These are phyloP conservation scores for Diaporthe ampelina DNA, from an alignment of 2,329 filamentous ascomycete species.

Conservation along the genomic window DNA sequence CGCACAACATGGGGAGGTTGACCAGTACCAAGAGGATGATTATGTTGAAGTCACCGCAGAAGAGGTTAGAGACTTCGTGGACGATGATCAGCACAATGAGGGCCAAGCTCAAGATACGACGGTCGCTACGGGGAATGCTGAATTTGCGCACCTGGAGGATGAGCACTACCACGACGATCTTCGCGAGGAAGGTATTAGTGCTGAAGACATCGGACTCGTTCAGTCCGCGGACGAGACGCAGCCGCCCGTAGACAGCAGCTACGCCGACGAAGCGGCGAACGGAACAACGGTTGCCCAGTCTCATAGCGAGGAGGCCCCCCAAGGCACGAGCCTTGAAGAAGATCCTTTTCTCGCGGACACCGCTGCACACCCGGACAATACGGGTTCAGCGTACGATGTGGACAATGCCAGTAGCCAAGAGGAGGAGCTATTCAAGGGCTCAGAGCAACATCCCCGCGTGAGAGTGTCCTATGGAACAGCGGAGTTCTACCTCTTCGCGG, in stretches of 20 bases:
- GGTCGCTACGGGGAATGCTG: constrained; percentile 22
- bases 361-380: background rate
- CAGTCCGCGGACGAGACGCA: background rate
- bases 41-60: constrained; percentile 50
- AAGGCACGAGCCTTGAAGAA: background rate
- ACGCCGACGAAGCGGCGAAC: background rate
- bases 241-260: constrained; percentile 21
- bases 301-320: background rate
- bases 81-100: constrained; percentile 43
- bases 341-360: background rate
- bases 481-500: constrained; percentile 52
- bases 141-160: constrained; percentile 1
- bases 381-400: background rate
- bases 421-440: constrained; percentile 38
- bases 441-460: constrained; percentile 46
- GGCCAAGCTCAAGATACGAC: constrained; percentile 30
- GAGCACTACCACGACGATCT: constrained; percentile 31
- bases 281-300: background rate
- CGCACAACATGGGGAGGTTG: constrained; percentile 39
- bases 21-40: constrained; percentile 51
- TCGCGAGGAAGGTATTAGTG: constrained; percentile 37
- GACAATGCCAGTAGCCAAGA: constrained; percentile 35
- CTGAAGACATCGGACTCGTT: constrained; percentile 10
- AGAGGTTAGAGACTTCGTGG: constrained; percentile 32
- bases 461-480: constrained; percentile 51